A percentile compares a stretch with the other conserved stretches of the same genome.
Evolutionary conservation across 1,284 basidiomycete genomes (phyloP).

Genomic region (Trichosporon ovoides): DNA sequence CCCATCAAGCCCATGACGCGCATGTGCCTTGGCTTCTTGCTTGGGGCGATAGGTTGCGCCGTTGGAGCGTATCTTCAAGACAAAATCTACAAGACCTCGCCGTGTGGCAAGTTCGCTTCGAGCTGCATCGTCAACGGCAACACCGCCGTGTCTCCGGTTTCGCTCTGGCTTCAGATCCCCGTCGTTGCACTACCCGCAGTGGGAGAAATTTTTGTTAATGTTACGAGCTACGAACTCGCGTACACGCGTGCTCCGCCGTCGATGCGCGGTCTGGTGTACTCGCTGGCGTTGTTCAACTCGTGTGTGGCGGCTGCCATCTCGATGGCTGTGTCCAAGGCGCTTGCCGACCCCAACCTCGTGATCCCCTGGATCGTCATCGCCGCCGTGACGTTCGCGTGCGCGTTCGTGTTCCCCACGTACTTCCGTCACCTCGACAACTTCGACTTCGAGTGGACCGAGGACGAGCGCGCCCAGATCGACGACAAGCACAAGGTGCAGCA

Average conservation of each 20-base stretch:
- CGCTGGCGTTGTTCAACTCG: slow-evolving; percentile 48
- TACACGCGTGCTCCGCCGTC: slow-evolving; percentile 50
- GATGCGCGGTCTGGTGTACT: slow-evolving; percentile 50
- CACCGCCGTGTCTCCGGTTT: slow-evolving; percentile 23
- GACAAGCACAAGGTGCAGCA: no score
- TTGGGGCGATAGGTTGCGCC: slow-evolving; percentile 24
- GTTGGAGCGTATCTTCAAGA: slow-evolving; percentile 48
- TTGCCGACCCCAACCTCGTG: slow-evolving; percentile 51
- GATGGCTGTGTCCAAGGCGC: slow-evolving; percentile 32
- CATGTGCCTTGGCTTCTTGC: slow-evolving; percentile 38
- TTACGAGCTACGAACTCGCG: slow-evolving; percentile 53
- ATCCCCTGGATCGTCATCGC: slow-evolving; percentile 49
- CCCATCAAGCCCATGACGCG: slow-evolving; percentile 37
- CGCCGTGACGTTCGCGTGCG: slow-evolving; percentile 35
- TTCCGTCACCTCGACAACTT: slow-evolving; percentile 39
- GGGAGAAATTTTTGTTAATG: slow-evolving; percentile 53
- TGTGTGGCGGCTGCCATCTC: slow-evolving; percentile 51
- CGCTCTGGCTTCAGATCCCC: slow-evolving; percentile 49
- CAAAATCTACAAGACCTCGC: slow-evolving; percentile 50
- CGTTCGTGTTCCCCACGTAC: slow-evolving; percentile 23
- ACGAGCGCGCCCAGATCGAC: slow-evolving; percentile 3
- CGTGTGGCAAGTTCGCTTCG: slow-evolving; percentile 49
- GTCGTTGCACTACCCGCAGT: slow-evolving; percentile 51
- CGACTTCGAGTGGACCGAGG: slow-evolving; percentile 14
- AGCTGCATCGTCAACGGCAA: slow-evolving; percentile 25